A percentile compares a stretch with the other conserved stretches of the same genome.
Evolutionary conservation across 495 filamentous ascomycete genomes (phyloP).

Genomic region (Podospora pseudopauciseta): DNA sequence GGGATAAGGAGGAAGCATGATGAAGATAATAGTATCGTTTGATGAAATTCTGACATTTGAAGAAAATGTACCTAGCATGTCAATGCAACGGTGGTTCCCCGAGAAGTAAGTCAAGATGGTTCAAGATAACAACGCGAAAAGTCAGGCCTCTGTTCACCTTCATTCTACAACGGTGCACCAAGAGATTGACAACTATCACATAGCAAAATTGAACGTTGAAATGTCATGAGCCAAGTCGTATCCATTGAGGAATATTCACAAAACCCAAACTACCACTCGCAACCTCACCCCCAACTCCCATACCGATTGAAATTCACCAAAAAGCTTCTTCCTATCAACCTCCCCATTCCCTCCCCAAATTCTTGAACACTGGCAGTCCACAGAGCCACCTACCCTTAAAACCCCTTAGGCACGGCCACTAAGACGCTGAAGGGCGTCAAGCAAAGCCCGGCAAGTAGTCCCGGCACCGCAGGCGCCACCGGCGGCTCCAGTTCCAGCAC

Average conservation of each 20-base stretch:
- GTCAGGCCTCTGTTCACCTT: no score
- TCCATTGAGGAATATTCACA: neutral
- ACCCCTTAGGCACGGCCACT: neutral
- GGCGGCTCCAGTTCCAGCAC: conserved; percentile 8
- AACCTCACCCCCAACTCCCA: neutral
- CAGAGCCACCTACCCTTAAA: no score
- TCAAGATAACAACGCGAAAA: no score
- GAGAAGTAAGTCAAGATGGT: no score
- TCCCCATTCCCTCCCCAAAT: neutral
- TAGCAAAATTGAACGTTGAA: neutral
- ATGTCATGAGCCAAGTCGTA: neutral
- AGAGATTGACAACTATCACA: neutral
- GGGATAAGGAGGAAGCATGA: no score
- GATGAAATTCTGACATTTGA: no score
- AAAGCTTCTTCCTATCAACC: neutral
- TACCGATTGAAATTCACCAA: neutral
- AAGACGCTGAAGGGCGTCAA: conserved; percentile 12
- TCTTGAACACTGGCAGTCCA: neutral
- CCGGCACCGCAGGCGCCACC: conserved; percentile 16
- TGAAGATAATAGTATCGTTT: no score
- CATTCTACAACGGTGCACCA: no score
- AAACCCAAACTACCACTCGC: neutral
- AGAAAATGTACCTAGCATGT: no score
- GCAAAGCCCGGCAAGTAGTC: conserved; percentile 12
- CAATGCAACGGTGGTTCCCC: no score